A percentile compares a stretch with the other conserved stretches of the same genome.
These are phyloP conservation scores for Babesia bigemina DNA, from an alignment of 169 alveolate genomes.

Conservation along the genomic window DNA sequence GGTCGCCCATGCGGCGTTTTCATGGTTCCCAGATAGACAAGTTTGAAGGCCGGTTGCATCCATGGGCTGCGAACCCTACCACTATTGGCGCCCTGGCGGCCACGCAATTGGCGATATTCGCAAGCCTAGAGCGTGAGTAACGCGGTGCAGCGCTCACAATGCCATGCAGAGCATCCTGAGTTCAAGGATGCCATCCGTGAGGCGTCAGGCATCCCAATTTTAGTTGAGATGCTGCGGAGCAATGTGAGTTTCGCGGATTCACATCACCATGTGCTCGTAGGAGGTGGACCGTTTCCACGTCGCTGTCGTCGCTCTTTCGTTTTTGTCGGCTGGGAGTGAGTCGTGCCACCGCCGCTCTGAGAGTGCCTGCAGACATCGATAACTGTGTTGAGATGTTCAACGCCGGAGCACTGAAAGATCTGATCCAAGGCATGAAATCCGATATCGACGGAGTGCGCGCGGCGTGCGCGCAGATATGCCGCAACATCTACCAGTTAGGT, in stretches of 20 bases:
- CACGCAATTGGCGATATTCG: slow-evolving; percentile 91
- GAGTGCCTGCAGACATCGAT: slow-evolving; percentile 68
- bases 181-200: slow-evolving; percentile 56
- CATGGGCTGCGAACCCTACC: slow-evolving; percentile 95
- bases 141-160: neutral
- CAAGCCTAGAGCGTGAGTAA: slow-evolving; percentile 76
- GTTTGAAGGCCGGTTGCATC: slow-evolving; percentile 88
- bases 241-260: slow-evolving; percentile 26
- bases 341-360: neutral
- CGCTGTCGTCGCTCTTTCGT: slow-evolving; percentile 90
- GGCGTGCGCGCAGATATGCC: slow-evolving; percentile 89
- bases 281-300: slow-evolving; percentile 88
- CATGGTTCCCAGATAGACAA: slow-evolving; percentile 75
- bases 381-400: slow-evolving; percentile 86
- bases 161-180: slow-evolving; percentile 58
- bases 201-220: slow-evolving; percentile 66
- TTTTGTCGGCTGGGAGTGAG: slow-evolving; percentile 86
- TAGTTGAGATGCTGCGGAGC: slow-evolving; percentile 54
- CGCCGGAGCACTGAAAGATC: slow-evolving; percentile 84
- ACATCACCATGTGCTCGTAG: slow-evolving; percentile 21
- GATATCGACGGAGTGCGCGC: slow-evolving; percentile 88
- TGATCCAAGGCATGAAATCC: slow-evolving; percentile 86
- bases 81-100: slow-evolving; percentile 95
- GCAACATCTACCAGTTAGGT: slow-evolving; percentile 87
- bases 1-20: neutral